Evolutionary conservation across 2,329 filamentous ascomycete genomes (phyloP).

Genomic region (Chaetoscypha palmicola): DNA sequence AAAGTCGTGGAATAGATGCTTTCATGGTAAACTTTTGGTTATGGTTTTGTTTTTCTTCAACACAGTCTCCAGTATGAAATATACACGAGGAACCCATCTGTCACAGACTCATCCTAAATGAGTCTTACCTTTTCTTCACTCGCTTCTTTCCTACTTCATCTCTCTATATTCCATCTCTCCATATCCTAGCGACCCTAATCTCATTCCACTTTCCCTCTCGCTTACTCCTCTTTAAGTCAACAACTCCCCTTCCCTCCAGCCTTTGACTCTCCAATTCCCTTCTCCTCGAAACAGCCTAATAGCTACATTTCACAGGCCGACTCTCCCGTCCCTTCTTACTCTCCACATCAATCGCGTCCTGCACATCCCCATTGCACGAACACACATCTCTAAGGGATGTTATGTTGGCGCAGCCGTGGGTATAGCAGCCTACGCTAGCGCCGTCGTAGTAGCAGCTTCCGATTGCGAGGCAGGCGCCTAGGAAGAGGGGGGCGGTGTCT

Average conservation of each 20-base stretch:
- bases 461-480: conserved; percentile 14
- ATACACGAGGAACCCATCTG: too few species aligned
- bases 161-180: too few species aligned
- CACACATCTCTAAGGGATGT: conserved; percentile 8
- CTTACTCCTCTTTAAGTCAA: neutral
- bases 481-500: conserved; percentile 7
- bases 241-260: neutral
- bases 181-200: too few species aligned
- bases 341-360: conserved; percentile 13
- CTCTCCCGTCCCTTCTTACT: conserved; percentile 7
- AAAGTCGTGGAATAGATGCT: too few species aligned
- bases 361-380: conserved; percentile 15
- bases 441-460: conserved; percentile 10
- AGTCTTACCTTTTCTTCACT: too few species aligned
- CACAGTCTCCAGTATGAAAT: too few species aligned
- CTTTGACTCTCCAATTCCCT: neutral
- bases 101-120: too few species aligned
- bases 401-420: conserved; percentile 8
- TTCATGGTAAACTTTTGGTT: too few species aligned
- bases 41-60: too few species aligned
- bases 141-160: too few species aligned
- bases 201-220: too few species aligned
- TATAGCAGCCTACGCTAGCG: conserved; percentile 8
- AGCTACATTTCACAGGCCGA: conserved; percentile 16
- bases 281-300: neutral